phyloP scores from a whole-genome alignment of 176 grass and related monocot genomes.

The Juncus effusus region DNA sequence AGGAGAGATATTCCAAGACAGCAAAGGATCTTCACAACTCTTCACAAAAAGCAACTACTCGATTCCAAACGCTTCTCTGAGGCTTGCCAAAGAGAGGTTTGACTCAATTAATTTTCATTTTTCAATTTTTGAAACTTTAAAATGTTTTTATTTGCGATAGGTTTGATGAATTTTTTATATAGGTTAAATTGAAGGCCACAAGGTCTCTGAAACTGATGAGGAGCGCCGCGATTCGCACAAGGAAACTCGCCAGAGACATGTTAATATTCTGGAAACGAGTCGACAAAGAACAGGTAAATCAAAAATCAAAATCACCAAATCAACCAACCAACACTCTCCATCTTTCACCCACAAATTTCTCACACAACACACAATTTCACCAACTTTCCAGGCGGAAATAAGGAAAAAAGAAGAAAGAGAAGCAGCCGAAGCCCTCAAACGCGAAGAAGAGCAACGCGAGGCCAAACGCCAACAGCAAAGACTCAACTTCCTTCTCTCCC shows the following conservation, averaged over 20 bases:
- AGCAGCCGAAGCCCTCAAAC: slow-evolving; percentile 95
- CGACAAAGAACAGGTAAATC: slow-evolving; percentile 89
- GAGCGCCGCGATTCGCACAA: slow-evolving; percentile 79
- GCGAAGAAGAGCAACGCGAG: slow-evolving; percentile 89
- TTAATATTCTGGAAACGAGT: slow-evolving; percentile 97
- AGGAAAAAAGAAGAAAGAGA: slow-evolving; percentile 96
- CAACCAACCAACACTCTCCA: neutral
- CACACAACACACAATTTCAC: no score
- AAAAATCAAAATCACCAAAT: neutral
- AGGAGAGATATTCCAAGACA: slow-evolving; percentile 77
- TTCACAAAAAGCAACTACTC: slow-evolving; percentile 67
- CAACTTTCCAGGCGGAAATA: slow-evolving; percentile 58
- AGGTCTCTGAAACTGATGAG: slow-evolving; percentile 94
- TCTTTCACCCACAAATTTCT: slow-evolving; percentile 13
- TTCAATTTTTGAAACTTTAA: slow-evolving; percentile 24
- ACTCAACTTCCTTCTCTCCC: slow-evolving; percentile 91
- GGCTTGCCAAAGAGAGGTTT: slow-evolving; percentile 90
- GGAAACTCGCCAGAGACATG: slow-evolving; percentile 95
- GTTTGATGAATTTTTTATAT: slow-evolving; percentile 35
- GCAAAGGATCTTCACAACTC: slow-evolving; percentile 67
- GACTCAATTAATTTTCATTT: slow-evolving; percentile 27
- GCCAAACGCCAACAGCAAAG: slow-evolving; percentile 98
- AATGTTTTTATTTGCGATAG: slow-evolving; percentile 6
- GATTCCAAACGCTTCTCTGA: slow-evolving; percentile 94
- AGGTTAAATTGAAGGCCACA: slow-evolving; percentile 96